Percentiles rank a stretch among this genome's conserved stretches.
Conservation (phyloP, 164 flowering plant genomes). For the Vitis labrusca region DNA sequence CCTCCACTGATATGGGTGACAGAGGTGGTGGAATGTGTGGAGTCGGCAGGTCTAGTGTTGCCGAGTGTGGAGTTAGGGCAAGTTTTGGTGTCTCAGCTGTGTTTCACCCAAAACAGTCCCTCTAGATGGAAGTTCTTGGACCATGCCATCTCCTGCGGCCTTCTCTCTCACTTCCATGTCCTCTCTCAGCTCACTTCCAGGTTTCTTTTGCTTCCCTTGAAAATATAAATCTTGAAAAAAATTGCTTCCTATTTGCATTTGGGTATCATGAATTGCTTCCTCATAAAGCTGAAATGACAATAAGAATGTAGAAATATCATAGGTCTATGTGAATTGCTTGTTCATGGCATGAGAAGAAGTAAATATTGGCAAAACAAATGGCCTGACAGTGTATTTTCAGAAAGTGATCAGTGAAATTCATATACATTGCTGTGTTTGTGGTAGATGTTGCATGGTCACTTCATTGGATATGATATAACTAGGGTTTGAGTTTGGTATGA, state of each 20-base stretch:
- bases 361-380: no score
- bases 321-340: neutral
- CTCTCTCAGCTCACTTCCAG: slow-evolving; percentile 63
- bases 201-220: slow-evolving; percentile 10
- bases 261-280: neutral
- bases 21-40: slow-evolving; percentile 35
- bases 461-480: no score
- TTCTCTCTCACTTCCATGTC: slow-evolving; percentile 51
- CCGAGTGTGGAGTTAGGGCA: slow-evolving; percentile 52
- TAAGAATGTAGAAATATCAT: no score
- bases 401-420: no score
- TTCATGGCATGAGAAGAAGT: no score
- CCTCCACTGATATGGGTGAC: slow-evolving; percentile 44
- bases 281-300: neutral
- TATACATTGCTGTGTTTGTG: no score
- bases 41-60: slow-evolving; percentile 23
- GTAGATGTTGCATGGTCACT: no score
- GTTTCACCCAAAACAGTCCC: slow-evolving; percentile 44
- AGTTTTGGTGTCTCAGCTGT: slow-evolving; percentile 42
- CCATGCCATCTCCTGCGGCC: slow-evolving; percentile 42
- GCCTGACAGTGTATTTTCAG: no score
- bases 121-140: slow-evolving; percentile 60
- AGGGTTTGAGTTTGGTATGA: no score
- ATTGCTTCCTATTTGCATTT: neutral
- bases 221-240: no score